Evolutionary conservation across 2,329 filamentous ascomycete genomes (phyloP).

Genomic region (Hortaea sp.): DNA sequence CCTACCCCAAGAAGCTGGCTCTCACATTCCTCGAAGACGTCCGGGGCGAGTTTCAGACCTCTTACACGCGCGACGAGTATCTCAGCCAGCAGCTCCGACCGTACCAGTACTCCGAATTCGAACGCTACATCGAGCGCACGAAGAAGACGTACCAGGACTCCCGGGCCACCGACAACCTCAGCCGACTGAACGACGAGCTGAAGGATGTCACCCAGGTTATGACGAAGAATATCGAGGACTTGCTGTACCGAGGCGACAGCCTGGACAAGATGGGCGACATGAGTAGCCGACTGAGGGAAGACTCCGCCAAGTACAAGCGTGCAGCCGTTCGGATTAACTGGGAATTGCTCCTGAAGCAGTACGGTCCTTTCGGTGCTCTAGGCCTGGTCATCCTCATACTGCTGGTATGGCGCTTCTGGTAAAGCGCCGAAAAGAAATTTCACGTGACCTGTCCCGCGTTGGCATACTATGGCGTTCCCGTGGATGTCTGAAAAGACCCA

Average conservation of each 20-base stretch:
- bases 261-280: slow-evolving; percentile 96
- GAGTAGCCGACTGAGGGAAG: slow-evolving; percentile 67
- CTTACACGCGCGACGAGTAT: slow-evolving; percentile 66
- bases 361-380: slow-evolving; percentile 77
- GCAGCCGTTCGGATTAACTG: slow-evolving; percentile 95
- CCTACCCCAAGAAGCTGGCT: slow-evolving; percentile 94
- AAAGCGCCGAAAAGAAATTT: neutral
- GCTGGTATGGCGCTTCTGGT: slow-evolving; percentile 91
- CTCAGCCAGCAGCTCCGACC: slow-evolving; percentile 67
- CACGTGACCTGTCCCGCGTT: neutral
- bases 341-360: slow-evolving; percentile 93
- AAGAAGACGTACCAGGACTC: slow-evolving; percentile 91
- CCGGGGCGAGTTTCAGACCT: slow-evolving; percentile 78
- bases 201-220: slow-evolving; percentile 98
- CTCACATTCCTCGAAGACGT: slow-evolving; percentile 97
- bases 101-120: slow-evolving; percentile 96
- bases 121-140: slow-evolving; percentile 89
- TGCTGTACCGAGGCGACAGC: slow-evolving; percentile 88
- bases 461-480: neutral
- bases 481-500: neutral
- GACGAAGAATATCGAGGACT: slow-evolving; percentile 99
- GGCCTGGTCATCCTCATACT: slow-evolving; percentile 77
- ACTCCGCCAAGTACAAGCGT: slow-evolving; percentile 86
- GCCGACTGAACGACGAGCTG: slow-evolving; percentile 92
- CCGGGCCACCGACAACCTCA: slow-evolving; percentile 81